phyloP scores from a whole-genome alignment of 1,284 basidiomycete species.

The Somion occarium region DNA sequence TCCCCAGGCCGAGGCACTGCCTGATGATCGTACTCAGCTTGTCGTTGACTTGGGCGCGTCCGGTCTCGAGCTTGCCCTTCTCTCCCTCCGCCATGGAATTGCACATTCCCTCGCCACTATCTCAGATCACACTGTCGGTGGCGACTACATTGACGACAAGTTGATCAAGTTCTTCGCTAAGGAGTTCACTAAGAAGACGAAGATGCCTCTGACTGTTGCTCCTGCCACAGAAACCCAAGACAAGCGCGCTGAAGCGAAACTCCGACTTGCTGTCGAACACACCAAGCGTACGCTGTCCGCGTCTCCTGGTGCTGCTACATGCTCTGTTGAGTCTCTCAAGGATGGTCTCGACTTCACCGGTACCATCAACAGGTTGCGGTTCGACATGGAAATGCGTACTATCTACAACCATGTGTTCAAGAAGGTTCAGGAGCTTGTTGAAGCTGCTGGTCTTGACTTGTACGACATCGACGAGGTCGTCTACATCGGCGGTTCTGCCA shows the following conservation, averaged over 20 bases:
- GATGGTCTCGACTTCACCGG: conserved; percentile 92
- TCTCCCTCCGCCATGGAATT: conserved; percentile 67
- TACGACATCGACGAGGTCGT: conserved; percentile 87
- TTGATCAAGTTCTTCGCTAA: conserved; percentile 92
- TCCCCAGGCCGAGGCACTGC: conserved; percentile 38
- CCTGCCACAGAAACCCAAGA: conserved; percentile 59
- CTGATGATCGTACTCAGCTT: conserved; percentile 60
- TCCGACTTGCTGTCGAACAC: conserved; percentile 90
- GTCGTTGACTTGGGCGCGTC: conserved; percentile 71
- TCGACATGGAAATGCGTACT: conserved; percentile 80
- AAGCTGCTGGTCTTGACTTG: conserved; percentile 63
- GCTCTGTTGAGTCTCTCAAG: conserved; percentile 91
- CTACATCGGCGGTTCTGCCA: conserved; percentile 86
- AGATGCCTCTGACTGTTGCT: conserved; percentile 65
- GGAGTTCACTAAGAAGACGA: conserved; percentile 98
- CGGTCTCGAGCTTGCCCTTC: conserved; percentile 53
- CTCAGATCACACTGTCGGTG: conserved; percentile 44
- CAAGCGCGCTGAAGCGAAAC: conserved; percentile 89
- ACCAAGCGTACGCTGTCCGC: conserved; percentile 94
- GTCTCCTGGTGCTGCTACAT: conserved; percentile 83
- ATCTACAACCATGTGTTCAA: conserved; percentile 72
- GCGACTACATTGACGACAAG: conserved; percentile 72
- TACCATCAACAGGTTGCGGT: conserved; percentile 90
- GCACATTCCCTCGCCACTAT: conserved; percentile 50
- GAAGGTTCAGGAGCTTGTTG: conserved; percentile 61